These are phyloP conservation scores for Pseudogymnoascus sp. DNA, from an alignment of 2,329 filamentous ascomycete genomes.

Conservation along the genomic window DNA sequence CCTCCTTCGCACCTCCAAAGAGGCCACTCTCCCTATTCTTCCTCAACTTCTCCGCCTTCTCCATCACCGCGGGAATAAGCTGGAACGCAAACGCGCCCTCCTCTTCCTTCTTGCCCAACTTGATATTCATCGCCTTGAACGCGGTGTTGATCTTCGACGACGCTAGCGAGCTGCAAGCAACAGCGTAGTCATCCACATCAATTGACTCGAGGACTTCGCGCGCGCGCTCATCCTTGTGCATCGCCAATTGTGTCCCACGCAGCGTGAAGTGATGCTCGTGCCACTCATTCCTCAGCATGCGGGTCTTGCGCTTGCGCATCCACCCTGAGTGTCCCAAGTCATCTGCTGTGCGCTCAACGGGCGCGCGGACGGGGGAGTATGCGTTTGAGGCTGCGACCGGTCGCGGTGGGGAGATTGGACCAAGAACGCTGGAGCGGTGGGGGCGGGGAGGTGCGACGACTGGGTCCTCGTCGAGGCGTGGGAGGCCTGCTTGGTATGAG, in stretches of 20 bases:
- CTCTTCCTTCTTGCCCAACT: conserved; percentile 45
- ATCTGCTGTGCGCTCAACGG: conserved; percentile 34
- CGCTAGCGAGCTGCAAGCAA: conserved; percentile 71
- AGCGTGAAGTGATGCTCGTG: conserved; percentile 86
- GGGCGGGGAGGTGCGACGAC: conserved; percentile 26
- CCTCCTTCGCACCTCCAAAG: conserved; percentile 26
- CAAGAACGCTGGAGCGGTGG: conserved; percentile 2
- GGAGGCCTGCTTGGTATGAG: conserved; percentile 45
- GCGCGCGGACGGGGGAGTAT: conserved; percentile 37
- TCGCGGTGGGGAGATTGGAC: neutral
- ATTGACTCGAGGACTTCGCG: conserved; percentile 61
- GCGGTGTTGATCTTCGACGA: conserved; percentile 79
- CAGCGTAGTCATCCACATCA: conserved; percentile 82
- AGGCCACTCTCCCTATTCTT: conserved; percentile 28
- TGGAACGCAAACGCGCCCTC: conserved; percentile 74
- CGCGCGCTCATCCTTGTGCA: conserved; percentile 58
- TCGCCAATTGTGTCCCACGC: conserved; percentile 62
- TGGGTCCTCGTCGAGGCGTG: conserved; percentile 56
- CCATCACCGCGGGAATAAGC: conserved; percentile 54
- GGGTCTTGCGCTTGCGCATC: conserved; percentile 91
- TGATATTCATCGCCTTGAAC: conserved; percentile 70
- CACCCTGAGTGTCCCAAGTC: conserved; percentile 69
- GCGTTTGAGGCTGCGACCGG: conserved; percentile 33
- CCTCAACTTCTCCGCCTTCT: conserved; percentile 41
- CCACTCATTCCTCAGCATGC: conserved; percentile 88